A percentile compares a stretch with the other conserved stretches of the same genome.
Conservation (phyloP, 179 eudicot species). For the Pouteria campechiana region DNA sequence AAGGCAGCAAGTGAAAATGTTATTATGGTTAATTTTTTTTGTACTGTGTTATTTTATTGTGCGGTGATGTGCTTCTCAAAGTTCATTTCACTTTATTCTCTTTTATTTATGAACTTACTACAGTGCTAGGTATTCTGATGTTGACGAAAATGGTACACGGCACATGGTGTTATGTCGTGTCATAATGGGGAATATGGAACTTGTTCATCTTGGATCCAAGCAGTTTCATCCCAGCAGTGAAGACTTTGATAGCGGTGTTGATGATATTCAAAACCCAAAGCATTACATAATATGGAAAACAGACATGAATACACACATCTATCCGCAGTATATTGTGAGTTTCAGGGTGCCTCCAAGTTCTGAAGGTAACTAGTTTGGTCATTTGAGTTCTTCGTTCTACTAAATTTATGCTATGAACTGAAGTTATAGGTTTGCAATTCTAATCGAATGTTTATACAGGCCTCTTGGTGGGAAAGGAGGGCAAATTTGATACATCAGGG, state of each 20-base stretch:
- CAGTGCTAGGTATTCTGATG: conserved; percentile 75
- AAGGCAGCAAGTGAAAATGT: not conserved
- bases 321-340: conserved; percentile 75
- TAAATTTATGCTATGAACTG: not conserved
- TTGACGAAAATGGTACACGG: conserved; percentile 90
- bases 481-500: conserved; percentile 18
- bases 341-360: conserved; percentile 51
- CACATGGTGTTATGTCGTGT: conserved; percentile 87
- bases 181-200: conserved; percentile 89
- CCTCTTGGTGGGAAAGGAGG: conserved; percentile 13
- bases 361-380: conserved; percentile 54
- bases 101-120: conserved; percentile 20
- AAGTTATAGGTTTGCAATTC: not conserved
- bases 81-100: not conserved
- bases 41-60: not conserved
- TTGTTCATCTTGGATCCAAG: conserved; percentile 61
- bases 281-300: conserved; percentile 75
- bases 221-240: conserved; percentile 85
- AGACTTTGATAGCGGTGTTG: conserved; percentile 82
- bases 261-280: conserved; percentile 66
- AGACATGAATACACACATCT: conserved; percentile 76
- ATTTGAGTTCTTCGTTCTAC: conserved; percentile 3
- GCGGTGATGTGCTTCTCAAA: not conserved
- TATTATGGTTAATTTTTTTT: not conserved
- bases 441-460: conserved; percentile 34